These are phyloP conservation scores for Holtermanniella nyarrowii DNA, from an alignment of 768 basidiomycete species.

Conservation along the genomic window DNA sequence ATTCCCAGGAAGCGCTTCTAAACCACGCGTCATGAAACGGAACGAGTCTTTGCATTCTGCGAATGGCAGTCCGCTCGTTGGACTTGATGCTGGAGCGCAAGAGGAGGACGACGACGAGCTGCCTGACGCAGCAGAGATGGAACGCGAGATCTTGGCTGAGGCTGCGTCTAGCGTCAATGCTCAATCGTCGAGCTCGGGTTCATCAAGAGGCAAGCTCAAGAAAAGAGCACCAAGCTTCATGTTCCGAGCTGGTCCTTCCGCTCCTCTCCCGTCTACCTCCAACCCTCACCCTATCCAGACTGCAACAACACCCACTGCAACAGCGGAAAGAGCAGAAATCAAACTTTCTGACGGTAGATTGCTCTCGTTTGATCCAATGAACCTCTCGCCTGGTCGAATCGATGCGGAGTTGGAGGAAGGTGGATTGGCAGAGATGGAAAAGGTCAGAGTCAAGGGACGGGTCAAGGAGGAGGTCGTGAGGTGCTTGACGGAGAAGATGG, in stretches of 20 bases:
- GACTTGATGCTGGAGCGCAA: conserved; percentile 42
- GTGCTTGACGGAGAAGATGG: conserved; percentile 16
- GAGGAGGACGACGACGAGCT: conserved; percentile 27
- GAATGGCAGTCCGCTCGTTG: conserved; percentile 72
- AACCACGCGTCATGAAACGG: conserved; percentile 23
- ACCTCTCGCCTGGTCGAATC: conserved; percentile 48
- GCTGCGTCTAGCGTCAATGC: background rate
- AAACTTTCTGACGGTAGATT: conserved; percentile 57
- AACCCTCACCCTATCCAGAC: background rate
- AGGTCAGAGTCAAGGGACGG: conserved; percentile 25
- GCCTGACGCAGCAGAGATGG: conserved; percentile 31
- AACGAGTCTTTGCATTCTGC: conserved; percentile 70
- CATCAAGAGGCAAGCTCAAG: conserved; percentile 3
- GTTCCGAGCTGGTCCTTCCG: conserved; percentile 7
- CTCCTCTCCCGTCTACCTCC: background rate
- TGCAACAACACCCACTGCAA: background rate
- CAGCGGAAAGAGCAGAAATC: conserved; percentile 2
- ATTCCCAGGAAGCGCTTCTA: conserved; percentile 54
- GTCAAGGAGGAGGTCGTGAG: conserved; percentile 44
- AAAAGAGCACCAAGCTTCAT: conserved; percentile 33
- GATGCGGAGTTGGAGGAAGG: conserved; percentile 50
- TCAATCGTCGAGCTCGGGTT: conserved; percentile 3
- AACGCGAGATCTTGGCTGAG: conserved; percentile 17
- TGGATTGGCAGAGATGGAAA: conserved; percentile 15
- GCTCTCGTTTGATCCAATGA: conserved; percentile 77